Evolutionary conservation across 331 rosid genomes (phyloP).

Genomic region (Stylosanthes scabra): DNA sequence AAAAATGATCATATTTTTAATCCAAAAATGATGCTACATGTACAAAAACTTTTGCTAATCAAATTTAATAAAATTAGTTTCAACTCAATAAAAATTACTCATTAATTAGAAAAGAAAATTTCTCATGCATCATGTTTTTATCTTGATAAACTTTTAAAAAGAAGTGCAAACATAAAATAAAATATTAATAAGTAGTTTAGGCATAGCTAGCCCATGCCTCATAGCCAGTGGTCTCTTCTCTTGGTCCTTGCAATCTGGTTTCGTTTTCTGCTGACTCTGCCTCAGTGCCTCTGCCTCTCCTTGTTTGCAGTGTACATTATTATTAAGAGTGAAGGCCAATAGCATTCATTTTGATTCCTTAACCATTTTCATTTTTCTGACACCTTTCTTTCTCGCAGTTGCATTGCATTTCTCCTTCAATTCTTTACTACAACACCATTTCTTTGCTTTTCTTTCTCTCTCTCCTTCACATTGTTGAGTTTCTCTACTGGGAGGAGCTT

Average conservation of each 20-base stretch:
- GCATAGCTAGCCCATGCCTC: no score
- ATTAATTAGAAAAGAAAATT: no score
- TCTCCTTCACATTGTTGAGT: constrained; percentile 37
- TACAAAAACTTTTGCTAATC: no score
- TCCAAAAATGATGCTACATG: no score
- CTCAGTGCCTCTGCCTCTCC: no score
- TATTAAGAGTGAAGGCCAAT: background rate
- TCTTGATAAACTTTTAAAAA: background rate
- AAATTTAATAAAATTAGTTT: no score
- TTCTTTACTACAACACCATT: no score
- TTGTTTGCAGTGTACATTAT: background rate
- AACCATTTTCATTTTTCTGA: constrained; percentile 45
- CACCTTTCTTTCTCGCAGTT: constrained; percentile 10
- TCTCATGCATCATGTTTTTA: no score
- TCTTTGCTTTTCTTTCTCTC: background rate
- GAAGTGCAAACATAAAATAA: background rate
- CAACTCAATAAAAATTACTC: no score
- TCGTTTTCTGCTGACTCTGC: background rate
- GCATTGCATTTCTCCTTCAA: background rate
- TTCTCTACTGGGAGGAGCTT: background rate
- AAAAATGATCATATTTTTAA: no score
- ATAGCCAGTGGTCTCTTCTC: no score
- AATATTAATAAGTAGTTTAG: background rate
- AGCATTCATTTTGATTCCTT: constrained; percentile 19
- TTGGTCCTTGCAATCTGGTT: background rate